Evolutionary conservation across 1,284 basidiomycete species (phyloP).

Genomic region (Sphagnurus paluster): DNA sequence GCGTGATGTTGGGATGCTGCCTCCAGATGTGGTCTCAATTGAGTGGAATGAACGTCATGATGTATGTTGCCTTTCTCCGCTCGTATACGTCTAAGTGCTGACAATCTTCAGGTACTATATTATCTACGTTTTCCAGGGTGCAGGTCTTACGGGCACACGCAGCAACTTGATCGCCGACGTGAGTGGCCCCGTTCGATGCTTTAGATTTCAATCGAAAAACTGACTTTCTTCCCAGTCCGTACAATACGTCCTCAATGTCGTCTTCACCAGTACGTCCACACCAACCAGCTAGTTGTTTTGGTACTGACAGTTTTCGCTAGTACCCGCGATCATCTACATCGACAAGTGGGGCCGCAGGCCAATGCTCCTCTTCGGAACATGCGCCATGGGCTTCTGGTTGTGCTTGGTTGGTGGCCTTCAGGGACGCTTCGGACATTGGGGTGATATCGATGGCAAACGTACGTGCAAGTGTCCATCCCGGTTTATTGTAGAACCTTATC

Average conservation of each 20-base stretch:
- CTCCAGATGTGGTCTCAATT: conserved; percentile 70
- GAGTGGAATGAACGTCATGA: conserved; percentile 70
- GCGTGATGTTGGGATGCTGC: conserved; percentile 56
- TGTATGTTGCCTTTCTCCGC: conserved; percentile 39
- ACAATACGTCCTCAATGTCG: conserved; percentile 78
- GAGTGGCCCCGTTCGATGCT: conserved; percentile 13
- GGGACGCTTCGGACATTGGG: conserved; percentile 67
- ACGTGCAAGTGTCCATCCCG: conserved; percentile 9
- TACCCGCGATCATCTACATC: conserved; percentile 77
- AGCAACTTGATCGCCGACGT: conserved; percentile 71
- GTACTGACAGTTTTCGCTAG: too few species aligned
- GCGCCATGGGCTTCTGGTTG: conserved; percentile 74
- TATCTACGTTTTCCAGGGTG: conserved; percentile 75
- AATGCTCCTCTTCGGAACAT: conserved; percentile 64
- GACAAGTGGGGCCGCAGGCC: conserved; percentile 81
- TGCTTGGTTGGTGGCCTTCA: conserved; percentile 78
- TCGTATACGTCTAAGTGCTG: neutral
- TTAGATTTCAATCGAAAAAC: neutral
- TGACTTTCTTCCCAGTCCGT: conserved; percentile 43
- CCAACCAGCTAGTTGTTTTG: too few species aligned
- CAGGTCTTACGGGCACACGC: conserved; percentile 69
- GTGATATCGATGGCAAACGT: conserved; percentile 37
- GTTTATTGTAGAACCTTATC: conserved; percentile 8
- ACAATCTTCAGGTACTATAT: conserved; percentile 60
- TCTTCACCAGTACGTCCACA: conserved; percentile 48